These are phyloP conservation scores for Coccinonectria pachysandricola DNA, from an alignment of 2,329 filamentous ascomycete species.

Conservation along the genomic window DNA sequence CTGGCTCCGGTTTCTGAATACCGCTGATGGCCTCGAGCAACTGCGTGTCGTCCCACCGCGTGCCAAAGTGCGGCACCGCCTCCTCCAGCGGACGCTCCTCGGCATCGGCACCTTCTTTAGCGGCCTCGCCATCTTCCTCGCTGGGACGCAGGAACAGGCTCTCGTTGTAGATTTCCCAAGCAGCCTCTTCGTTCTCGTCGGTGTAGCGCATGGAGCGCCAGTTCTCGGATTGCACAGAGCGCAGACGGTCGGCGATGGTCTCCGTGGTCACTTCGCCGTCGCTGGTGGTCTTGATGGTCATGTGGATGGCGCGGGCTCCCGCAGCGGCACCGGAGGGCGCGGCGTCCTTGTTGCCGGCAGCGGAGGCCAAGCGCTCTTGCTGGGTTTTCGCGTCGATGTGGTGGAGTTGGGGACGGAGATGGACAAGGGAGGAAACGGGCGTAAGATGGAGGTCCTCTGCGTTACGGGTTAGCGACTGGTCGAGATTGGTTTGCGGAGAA, in stretches of 20 bases:
- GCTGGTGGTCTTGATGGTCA: slow-evolving; percentile 70
- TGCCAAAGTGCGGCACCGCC: slow-evolving; percentile 28
- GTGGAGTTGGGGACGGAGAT: slow-evolving; percentile 84
- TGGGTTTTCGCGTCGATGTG: slow-evolving; percentile 81
- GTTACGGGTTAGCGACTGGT: slow-evolving; percentile 9
- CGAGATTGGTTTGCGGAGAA: not conserved
- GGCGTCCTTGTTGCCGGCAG: slow-evolving; percentile 26
- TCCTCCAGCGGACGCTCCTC: slow-evolving; percentile 21
- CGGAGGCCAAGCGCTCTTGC: slow-evolving; percentile 43
- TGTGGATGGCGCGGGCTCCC: slow-evolving; percentile 69
- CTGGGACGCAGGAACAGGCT: slow-evolving; percentile 43
- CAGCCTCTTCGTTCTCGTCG: slow-evolving; percentile 66
- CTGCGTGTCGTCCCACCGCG: slow-evolving; percentile 33
- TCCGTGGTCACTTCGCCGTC: slow-evolving; percentile 57
- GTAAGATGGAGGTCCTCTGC: slow-evolving; percentile 79
- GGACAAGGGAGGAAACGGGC: slow-evolving; percentile 70
- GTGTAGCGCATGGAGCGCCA: slow-evolving; percentile 75
- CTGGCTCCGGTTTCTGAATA: slow-evolving; percentile 25
- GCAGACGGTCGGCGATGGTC: slow-evolving; percentile 66
- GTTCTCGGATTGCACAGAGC: slow-evolving; percentile 66
- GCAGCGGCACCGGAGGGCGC: slow-evolving; percentile 23
- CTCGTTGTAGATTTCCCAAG: slow-evolving; percentile 67
- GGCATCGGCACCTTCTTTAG: slow-evolving; percentile 8
- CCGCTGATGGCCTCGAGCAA: slow-evolving; percentile 37
- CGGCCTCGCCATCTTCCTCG: slow-evolving; percentile 7